These are phyloP conservation scores for Fusarium haematococcum DNA, from an alignment of 2,329 filamentous ascomycete genomes.

Conservation along the genomic window DNA sequence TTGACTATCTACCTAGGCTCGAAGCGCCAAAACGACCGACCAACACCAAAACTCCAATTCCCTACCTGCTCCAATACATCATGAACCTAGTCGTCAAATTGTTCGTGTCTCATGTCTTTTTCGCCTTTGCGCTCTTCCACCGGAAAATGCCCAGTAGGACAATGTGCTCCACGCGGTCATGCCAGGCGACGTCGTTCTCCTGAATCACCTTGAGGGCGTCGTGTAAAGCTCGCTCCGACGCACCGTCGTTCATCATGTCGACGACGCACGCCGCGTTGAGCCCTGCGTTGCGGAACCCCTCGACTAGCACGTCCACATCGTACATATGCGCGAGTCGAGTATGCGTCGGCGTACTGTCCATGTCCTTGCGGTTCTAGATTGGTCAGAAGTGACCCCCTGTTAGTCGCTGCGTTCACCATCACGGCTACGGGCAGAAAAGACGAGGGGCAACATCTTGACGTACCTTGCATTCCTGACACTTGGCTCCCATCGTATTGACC, in stretches of 20 bases:
- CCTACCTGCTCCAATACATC: not conserved
- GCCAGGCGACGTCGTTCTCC: conserved; percentile 32
- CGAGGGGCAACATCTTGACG: conserved; percentile 1
- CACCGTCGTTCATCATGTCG: conserved; percentile 37
- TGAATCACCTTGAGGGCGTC: conserved; percentile 36
- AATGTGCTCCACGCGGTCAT: conserved; percentile 28
- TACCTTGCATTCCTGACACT: conserved; percentile 40
- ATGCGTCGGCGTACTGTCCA: conserved; percentile 38
- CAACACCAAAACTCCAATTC: not conserved
- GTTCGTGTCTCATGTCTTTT: too few species aligned
- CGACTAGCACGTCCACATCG: conserved; percentile 35
- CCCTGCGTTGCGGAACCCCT: conserved; percentile 33
- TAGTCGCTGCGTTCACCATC: conserved; percentile 8
- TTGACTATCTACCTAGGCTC: not conserved
- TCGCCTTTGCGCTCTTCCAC: conserved; percentile 16
- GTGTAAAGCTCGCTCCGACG: conserved; percentile 27
- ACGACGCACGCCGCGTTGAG: conserved; percentile 35
- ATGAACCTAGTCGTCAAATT: not conserved
- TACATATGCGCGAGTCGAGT: conserved; percentile 36
- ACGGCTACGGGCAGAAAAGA: conserved; percentile 12
- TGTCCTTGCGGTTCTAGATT: conserved; percentile 30
- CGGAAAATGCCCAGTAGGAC: conserved; percentile 31
- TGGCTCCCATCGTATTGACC: conserved; percentile 34
- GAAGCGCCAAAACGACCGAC: conserved; percentile 1
- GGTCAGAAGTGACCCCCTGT: conserved; percentile 2